A percentile compares a stretch with the other conserved stretches of the same genome.
phyloP scores from a whole-genome alignment of 129 eudicot genomes.

The Solidago caesia region DNA sequence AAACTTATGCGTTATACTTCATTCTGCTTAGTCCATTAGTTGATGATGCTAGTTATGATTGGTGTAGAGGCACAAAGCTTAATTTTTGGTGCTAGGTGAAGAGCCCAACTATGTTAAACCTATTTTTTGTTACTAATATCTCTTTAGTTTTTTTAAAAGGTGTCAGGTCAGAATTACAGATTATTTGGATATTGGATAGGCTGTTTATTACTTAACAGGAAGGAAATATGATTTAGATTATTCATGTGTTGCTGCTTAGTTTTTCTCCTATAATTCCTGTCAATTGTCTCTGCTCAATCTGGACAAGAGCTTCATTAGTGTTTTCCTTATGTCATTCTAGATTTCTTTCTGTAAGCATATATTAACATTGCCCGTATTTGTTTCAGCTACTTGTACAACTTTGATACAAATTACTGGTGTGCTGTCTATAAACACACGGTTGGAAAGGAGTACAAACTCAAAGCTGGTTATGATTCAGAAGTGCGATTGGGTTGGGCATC shows the following conservation, averaged over 20 bases:
- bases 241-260: not conserved
- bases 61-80: not conserved
- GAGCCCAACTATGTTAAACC: no score
- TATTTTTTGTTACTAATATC: not conserved
- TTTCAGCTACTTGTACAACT: conserved; percentile 73
- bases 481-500: conserved; percentile 94
- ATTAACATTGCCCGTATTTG: conserved; percentile 14
- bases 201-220: conserved; percentile 14
- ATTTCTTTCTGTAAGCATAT: not conserved
- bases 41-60: not conserved
- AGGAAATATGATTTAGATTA: not conserved
- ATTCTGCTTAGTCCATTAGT: not conserved
- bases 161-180: conserved; percentile 2
- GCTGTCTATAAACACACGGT: conserved; percentile 76
- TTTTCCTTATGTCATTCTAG: not conserved
- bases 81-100: no score
- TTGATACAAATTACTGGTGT: conserved; percentile 79
- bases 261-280: not conserved
- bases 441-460: conserved; percentile 82
- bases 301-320: conserved; percentile 1
- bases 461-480: conserved; percentile 94
- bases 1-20: not conserved
- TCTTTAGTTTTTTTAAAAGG: not conserved
- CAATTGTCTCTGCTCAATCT: conserved; percentile 16
- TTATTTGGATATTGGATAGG: not conserved